Base-by-base conservation (phyloP, 306 rosid species). In the Medicago arabica region DNA sequence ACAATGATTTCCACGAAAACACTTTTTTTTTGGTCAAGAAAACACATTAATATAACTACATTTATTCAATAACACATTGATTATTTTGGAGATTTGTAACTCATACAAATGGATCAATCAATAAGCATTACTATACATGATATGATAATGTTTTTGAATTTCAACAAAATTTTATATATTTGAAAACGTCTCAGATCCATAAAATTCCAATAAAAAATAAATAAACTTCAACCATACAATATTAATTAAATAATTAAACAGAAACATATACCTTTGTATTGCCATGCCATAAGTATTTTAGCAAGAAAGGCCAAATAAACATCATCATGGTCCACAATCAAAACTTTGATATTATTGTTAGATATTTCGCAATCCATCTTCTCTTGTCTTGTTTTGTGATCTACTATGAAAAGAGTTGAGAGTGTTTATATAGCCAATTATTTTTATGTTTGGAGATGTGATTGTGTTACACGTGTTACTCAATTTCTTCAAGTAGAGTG, bases 251-350 rank as follows among this genome's bases (percentile, higher is more conserved):
- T 40, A 38, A 41, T 5, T 3, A 59, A 60, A 18, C 47, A 3
- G 10, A 76, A 4, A 68, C 9, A 3, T 10, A 4, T 81, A 88
- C 97, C 97, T 87, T 83, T 76, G 51, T 83, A 87, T 51, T 76
- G 80, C 75, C 82, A 75, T 62, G 87, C 64, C 72, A 39, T 77
- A 49, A 92, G 93, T 76, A 90, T 71, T 13, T 84, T 79, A 3
- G 85, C 82, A 46, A 86, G 78, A 9, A 81, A 43, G 12, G 83
- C 69, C 28, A 92, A 82, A 77, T 89, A 69, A 41, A 80, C 62
- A 6, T 74, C 53, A 83, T 92, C 96, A 72, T 88, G 82, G 51
- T 92, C 97, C 18, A 92, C 97, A 36, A 92, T 80, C 86, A 92
- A 82, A 25, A 92, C 72, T 46, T 71, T 69, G 39, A 90, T 60